A percentile compares a stretch with the other conserved stretches of the same genome.
Conservation (phyloP, 345 rosid species). For the Barbarea vulgaris region DNA sequence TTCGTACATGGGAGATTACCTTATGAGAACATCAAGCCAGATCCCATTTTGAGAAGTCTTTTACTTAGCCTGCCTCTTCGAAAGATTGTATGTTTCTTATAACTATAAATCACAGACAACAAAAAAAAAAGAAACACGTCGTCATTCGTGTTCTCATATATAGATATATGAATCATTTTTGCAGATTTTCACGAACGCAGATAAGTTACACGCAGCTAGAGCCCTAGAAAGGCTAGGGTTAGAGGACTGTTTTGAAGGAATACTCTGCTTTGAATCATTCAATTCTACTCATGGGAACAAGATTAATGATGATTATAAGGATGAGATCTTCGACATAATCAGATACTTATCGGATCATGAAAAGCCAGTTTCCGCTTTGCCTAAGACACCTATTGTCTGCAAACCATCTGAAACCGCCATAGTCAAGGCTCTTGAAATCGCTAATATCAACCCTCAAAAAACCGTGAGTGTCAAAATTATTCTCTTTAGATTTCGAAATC, state of each 20-base stretch:
- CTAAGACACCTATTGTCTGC: slow-evolving; percentile 76
- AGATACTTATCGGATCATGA: slow-evolving; percentile 47
- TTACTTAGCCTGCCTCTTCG: slow-evolving; percentile 64
- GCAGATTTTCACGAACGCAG: slow-evolving; percentile 86
- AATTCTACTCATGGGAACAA: slow-evolving; percentile 47
- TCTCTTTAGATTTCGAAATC: neutral
- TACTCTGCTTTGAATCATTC: slow-evolving; percentile 76
- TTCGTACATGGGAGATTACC: slow-evolving; percentile 81
- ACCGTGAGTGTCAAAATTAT: slow-evolving; percentile 52
- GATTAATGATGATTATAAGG: neutral
- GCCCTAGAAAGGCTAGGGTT: slow-evolving; percentile 70
- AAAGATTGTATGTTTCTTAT: slow-evolving; percentile 52
- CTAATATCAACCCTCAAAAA: slow-evolving; percentile 65
- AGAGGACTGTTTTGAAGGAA: slow-evolving; percentile 81
- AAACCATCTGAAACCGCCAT: slow-evolving; percentile 73
- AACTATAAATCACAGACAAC: neutral
- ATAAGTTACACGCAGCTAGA: slow-evolving; percentile 62
- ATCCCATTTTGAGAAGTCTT: slow-evolving; percentile 69
- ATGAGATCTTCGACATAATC: slow-evolving; percentile 63
- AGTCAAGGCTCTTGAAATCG: slow-evolving; percentile 59
- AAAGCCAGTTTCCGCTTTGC: slow-evolving; percentile 33
- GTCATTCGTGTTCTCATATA: neutral
- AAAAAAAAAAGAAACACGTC: too few relatives aligned
- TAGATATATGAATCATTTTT: neutral
- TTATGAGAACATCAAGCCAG: slow-evolving; percentile 74